A percentile compares a stretch with the other conserved stretches of the same genome.
phyloP scores from a whole-genome alignment of 345 rosid species.

The Pistacia atlantica region DNA sequence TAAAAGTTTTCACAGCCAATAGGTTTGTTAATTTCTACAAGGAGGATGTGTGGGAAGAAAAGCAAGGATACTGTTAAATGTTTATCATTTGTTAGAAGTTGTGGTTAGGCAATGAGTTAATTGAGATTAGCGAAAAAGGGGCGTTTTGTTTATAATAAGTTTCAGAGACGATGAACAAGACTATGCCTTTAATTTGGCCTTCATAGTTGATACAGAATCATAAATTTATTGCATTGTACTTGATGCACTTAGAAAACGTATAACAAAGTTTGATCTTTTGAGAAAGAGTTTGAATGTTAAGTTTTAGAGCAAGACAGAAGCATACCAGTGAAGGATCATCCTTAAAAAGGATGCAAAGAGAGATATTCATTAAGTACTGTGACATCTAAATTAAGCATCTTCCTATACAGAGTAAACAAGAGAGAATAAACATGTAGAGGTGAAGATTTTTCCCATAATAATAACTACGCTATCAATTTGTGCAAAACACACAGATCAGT shows the following conservation, averaged over 20 bases:
- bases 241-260: not conserved
- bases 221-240: not conserved
- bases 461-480: too few relatives aligned
- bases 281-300: not conserved
- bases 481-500: too few relatives aligned
- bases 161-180: too few relatives aligned
- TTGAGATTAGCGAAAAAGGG: too few relatives aligned
- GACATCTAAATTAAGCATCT: not conserved
- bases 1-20: too few relatives aligned
- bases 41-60: too few relatives aligned
- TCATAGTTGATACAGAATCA: not conserved
- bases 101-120: too few relatives aligned
- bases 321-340: not conserved
- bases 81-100: too few relatives aligned
- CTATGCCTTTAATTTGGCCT: not conserved
- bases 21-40: too few relatives aligned
- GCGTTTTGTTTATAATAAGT: too few relatives aligned
- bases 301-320: not conserved
- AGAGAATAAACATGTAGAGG: not conserved
- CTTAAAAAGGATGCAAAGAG: not conserved
- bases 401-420: too few relatives aligned
- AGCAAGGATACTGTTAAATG: too few relatives aligned
- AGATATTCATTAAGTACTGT: not conserved
- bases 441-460: not conserved
- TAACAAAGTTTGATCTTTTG: not conserved